Conservation (phyloP, 768 basidiomycete genomes). For the Phlegmacium glaucopus region DNA sequence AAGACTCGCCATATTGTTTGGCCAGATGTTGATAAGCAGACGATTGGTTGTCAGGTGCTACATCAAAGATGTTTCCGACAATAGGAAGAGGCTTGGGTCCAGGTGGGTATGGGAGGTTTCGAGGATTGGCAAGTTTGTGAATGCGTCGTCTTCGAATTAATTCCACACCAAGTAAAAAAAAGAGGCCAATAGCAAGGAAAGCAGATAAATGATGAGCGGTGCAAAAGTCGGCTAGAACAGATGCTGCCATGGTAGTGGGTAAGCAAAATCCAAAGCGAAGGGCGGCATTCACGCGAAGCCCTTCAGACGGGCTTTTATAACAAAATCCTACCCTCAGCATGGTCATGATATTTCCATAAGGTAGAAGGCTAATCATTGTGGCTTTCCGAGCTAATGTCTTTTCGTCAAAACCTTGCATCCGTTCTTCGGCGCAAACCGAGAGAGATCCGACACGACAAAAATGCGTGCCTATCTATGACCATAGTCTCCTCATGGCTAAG, state of each 20-base stretch:
- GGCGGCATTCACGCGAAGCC: background rate
- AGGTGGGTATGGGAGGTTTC: constrained; percentile 42
- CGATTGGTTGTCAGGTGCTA: constrained; percentile 37
- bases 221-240: background rate
- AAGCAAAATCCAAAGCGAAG: background rate
- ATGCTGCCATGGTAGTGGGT: background rate
- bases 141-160: constrained; percentile 8
- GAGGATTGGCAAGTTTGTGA: constrained; percentile 17
- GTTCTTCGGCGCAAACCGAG: too few species aligned
- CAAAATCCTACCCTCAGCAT: too few species aligned
- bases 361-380: too few species aligned
- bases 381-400: too few species aligned
- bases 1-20: constrained; percentile 35
- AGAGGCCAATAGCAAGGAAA: constrained; percentile 3
- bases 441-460: too few species aligned
- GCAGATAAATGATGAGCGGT: background rate
- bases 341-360: too few species aligned
- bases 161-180: constrained; percentile 4
- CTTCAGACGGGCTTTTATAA: background rate
- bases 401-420: too few species aligned
- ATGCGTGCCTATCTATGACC: too few species aligned
- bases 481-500: too few species aligned
- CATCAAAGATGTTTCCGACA: constrained; percentile 49
- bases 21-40: constrained; percentile 39
- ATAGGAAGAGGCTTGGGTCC: constrained; percentile 52